phyloP scores from a whole-genome alignment of 495 filamentous ascomycete species.

The Penicillium samsonianum region DNA sequence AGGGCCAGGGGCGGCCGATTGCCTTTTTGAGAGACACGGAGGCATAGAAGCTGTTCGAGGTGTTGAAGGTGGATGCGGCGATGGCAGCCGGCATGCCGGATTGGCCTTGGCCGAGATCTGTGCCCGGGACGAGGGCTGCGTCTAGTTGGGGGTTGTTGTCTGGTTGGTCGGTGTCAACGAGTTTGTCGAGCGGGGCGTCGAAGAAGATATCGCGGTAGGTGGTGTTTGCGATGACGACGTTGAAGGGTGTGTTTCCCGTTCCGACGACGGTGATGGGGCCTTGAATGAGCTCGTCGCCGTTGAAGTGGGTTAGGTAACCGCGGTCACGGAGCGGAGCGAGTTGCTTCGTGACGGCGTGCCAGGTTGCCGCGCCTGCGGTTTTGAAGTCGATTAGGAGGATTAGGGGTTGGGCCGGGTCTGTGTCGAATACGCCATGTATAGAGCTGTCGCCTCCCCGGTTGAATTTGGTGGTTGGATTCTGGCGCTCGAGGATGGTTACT shows the following conservation, averaged over 20 bases:
- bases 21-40: slow-evolving; percentile 47
- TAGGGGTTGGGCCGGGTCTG: slow-evolving; percentile 59
- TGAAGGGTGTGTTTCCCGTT: slow-evolving; percentile 77
- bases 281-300: slow-evolving; percentile 45
- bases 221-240: slow-evolving; percentile 50
- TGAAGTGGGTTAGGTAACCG: slow-evolving; percentile 62
- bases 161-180: slow-evolving; percentile 26
- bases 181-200: slow-evolving; percentile 56
- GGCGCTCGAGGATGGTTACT: slow-evolving; percentile 49
- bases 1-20: slow-evolving; percentile 41
- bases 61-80: slow-evolving; percentile 43
- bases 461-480: slow-evolving; percentile 46
- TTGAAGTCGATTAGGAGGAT: slow-evolving; percentile 77
- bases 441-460: slow-evolving; percentile 25
- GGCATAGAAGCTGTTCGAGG: slow-evolving; percentile 51
- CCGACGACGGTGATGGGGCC: slow-evolving; percentile 76
- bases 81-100: slow-evolving; percentile 39
- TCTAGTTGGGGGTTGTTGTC: background rate
- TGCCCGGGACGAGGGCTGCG: background rate
- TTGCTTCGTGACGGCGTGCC: slow-evolving; percentile 55
- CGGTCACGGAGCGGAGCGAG: slow-evolving; percentile 65
- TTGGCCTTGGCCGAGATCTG: slow-evolving; percentile 38
- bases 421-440: slow-evolving; percentile 46
- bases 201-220: slow-evolving; percentile 62
- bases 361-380: slow-evolving; percentile 49